phyloP scores from a whole-genome alignment of 208 protist genomes.

The Trypanosoma vivax region DNA sequence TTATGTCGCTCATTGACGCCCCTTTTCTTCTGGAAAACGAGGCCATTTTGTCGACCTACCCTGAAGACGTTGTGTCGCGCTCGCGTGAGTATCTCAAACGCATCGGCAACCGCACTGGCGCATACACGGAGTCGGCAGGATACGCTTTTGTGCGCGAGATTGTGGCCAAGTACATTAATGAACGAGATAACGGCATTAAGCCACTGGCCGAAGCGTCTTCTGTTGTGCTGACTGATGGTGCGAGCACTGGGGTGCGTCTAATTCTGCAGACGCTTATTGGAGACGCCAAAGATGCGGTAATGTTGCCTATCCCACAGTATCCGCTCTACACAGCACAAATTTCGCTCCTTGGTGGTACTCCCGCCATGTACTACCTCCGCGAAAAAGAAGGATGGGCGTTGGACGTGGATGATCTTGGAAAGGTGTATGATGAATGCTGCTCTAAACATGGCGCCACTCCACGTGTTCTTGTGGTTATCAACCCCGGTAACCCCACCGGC shows the following conservation, averaged over 20 bases:
- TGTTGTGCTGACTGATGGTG: constrained; percentile 96
- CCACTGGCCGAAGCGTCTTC: constrained; percentile 32
- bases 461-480: constrained; percentile 96
- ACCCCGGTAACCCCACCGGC: constrained; percentile 99
- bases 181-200: constrained; percentile 79
- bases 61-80: constrained; percentile 86
- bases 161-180: constrained; percentile 93
- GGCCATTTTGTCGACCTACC: constrained; percentile 46
- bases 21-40: constrained; percentile 65
- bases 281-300: constrained; percentile 63
- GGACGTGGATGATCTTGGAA: constrained; percentile 51
- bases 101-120: constrained; percentile 78
- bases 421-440: constrained; percentile 45
- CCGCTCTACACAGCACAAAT: constrained; percentile 98
- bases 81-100: constrained; percentile 65
- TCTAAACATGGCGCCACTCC: constrained; percentile 66
- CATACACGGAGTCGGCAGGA: constrained; percentile 96
- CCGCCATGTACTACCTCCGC: constrained; percentile 93
- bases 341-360: constrained; percentile 85
- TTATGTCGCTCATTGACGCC: constrained; percentile 75
- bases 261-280: constrained; percentile 81
- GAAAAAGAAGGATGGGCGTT: constrained; percentile 91
- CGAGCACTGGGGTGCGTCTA: constrained; percentile 87
- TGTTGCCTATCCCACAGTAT: constrained; percentile 99
- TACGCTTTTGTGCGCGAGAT: constrained; percentile 75